These are phyloP conservation scores for Aureobasidium sp. DNA, from an alignment of 2,329 filamentous ascomycete species.

Conservation along the genomic window DNA sequence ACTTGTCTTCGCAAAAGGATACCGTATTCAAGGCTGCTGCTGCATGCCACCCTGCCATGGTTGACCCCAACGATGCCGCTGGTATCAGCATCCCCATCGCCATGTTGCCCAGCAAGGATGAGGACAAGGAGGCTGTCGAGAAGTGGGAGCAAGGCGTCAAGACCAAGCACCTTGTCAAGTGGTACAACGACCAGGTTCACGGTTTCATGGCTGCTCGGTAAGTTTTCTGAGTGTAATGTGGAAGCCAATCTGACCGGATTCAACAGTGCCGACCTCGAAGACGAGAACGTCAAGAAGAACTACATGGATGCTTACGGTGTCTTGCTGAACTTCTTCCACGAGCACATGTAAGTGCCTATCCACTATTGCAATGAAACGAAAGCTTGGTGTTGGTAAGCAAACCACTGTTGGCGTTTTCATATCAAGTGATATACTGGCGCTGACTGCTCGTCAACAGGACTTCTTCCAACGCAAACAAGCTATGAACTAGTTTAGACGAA, in stretches of 20 bases:
- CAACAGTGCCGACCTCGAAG: slow-evolving; percentile 34
- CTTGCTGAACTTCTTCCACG: slow-evolving; percentile 44
- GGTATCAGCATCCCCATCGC: slow-evolving; percentile 48
- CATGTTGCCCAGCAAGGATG: slow-evolving; percentile 50
- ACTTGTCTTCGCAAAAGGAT: slow-evolving; percentile 41
- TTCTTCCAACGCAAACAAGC: not conserved
- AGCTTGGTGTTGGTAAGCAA: not conserved
- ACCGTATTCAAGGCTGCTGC: slow-evolving; percentile 51
- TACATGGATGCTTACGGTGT: slow-evolving; percentile 43
- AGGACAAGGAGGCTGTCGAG: slow-evolving; percentile 43
- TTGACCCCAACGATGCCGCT: slow-evolving; percentile 49
- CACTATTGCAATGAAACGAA: not conserved
- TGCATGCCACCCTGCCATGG: slow-evolving; percentile 52
- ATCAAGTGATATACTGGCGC: not conserved
- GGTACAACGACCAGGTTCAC: slow-evolving; percentile 40
- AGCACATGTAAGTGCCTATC: slow-evolving; percentile 39
- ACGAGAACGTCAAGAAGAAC: slow-evolving; percentile 39
- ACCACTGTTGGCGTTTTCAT: not conserved
- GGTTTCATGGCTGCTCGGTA: slow-evolving; percentile 36
- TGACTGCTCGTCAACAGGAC: not conserved
- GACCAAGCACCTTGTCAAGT: slow-evolving; percentile 38
- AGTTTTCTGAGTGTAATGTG: not conserved
- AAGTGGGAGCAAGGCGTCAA: slow-evolving; percentile 42
- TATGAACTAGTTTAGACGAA: not conserved
- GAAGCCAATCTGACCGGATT: not conserved